Evolutionary conservation across 2,329 filamentous ascomycete species (phyloP).

Genomic region (Plectosphaerella plurivora): DNA sequence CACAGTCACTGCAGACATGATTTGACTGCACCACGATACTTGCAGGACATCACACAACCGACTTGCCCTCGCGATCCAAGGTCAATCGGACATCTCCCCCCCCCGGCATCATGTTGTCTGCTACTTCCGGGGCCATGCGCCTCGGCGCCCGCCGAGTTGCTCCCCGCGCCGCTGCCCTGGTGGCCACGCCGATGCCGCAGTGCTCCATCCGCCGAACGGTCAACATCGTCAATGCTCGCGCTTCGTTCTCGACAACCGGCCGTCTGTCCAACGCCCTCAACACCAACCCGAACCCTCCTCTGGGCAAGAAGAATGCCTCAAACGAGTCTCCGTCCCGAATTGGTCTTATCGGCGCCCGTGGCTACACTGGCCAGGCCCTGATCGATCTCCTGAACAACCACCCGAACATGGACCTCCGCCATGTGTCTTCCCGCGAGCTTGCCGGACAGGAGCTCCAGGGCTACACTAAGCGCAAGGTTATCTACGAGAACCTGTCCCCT

Average conservation of each 20-base stretch:
- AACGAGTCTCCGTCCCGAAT: constrained; percentile 75
- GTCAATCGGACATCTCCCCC: background rate
- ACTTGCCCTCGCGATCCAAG: background rate
- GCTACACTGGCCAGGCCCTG: constrained; percentile 89
- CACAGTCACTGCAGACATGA: constrained; percentile 1
- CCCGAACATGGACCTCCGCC: constrained; percentile 81
- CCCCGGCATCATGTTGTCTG: background rate
- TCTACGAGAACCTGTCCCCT: constrained; percentile 82
- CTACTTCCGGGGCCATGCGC: background rate
- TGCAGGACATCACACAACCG: background rate
- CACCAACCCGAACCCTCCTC: constrained; percentile 85
- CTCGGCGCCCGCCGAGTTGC: background rate
- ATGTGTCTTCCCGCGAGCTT: constrained; percentile 92
- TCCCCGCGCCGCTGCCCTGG: constrained; percentile 4
- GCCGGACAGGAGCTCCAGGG: constrained; percentile 81
- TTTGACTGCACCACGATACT: background rate
- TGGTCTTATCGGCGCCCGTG: constrained; percentile 84
- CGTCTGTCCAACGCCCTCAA: constrained; percentile 36
- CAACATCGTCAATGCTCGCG: background rate
- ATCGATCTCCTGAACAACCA: constrained; percentile 84
- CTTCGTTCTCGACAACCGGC: too few relatives aligned
- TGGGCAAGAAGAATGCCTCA: constrained; percentile 82
- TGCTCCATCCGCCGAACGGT: constrained; percentile 10
- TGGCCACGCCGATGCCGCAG: constrained; percentile 10
- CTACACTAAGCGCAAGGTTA: constrained; percentile 87